Percentiles rank a stretch among this genome's conserved stretches.
Evolutionary conservation across 75 land plant species (phyloP).

Genomic region (Sequoia sempervirens): DNA sequence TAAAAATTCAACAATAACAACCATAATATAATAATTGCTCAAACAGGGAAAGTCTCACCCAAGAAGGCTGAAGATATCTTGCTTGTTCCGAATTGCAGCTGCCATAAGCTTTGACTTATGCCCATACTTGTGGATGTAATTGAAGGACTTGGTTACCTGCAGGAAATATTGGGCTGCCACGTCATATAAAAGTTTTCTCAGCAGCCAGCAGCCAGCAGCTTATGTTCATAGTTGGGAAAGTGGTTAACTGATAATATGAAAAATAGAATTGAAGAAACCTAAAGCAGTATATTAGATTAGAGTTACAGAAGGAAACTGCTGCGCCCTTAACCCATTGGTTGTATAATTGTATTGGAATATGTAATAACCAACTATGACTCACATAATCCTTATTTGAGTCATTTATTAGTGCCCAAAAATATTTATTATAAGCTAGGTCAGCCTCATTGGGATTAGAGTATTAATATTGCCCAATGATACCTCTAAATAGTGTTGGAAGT

Average conservation of each 20-base stretch:
- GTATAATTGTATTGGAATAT: no score
- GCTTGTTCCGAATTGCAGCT: conserved; percentile 92
- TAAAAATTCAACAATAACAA: background rate
- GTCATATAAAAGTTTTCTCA: background rate
- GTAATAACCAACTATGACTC: no score
- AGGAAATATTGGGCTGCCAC: background rate
- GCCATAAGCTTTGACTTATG: conserved; percentile 91
- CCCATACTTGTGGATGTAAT: conserved; percentile 91
- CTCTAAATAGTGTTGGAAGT: no score
- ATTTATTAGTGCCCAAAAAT: no score
- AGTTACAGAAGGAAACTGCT: background rate
- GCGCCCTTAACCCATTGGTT: no score
- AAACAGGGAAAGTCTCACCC: conserved; percentile 43
- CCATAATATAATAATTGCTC: background rate
- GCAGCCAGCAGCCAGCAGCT: background rate
- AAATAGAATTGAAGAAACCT: background rate
- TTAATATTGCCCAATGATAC: no score
- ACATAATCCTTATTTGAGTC: no score
- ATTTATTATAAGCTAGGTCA: no score
- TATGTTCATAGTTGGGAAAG: background rate
- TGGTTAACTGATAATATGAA: background rate
- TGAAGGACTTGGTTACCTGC: conserved; percentile 81
- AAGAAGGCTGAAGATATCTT: conserved; percentile 85
- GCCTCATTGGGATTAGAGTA: no score
- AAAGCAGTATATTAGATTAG: background rate